Evolutionary conservation across 164 flowering plant genomes (phyloP).

Genomic region (Santalum album): DNA sequence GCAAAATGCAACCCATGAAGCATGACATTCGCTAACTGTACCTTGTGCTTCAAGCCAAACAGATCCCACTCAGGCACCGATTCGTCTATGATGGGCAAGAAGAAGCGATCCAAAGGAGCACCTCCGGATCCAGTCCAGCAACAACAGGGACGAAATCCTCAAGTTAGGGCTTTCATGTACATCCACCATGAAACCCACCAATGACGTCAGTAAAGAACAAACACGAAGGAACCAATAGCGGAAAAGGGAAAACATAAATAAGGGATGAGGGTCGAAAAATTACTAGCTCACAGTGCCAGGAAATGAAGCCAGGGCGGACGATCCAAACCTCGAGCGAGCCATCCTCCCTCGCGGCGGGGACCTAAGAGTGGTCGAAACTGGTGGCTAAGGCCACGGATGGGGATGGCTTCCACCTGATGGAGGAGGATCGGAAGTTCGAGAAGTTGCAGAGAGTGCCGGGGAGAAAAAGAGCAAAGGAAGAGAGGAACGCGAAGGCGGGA

Average conservation of each 20-base stretch:
- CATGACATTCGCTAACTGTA: slow-evolving; percentile 3
- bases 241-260: neutral
- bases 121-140: slow-evolving; percentile 28
- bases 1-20: neutral
- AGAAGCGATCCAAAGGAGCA: slow-evolving; percentile 38
- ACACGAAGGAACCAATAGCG: neutral
- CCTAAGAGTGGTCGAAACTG: slow-evolving; percentile 69
- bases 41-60: slow-evolving; percentile 58
- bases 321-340: slow-evolving; percentile 96
- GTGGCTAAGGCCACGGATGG: slow-evolving; percentile 79
- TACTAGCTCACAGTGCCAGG: slow-evolving; percentile 98
- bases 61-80: slow-evolving; percentile 83
- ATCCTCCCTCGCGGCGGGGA: slow-evolving; percentile 91
- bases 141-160: slow-evolving; percentile 61
- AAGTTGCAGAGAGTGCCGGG: no score
- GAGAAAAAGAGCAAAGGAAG: no score
- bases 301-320: slow-evolving; percentile 86
- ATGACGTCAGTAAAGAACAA: neutral
- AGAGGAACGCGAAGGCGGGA: no score
- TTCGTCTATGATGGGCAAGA: slow-evolving; percentile 72
- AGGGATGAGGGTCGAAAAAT: neutral
- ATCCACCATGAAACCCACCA: slow-evolving; percentile 14
- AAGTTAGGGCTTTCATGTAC: slow-evolving; percentile 63
- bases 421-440: no score
- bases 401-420: slow-evolving; percentile 84